phyloP scores from a whole-genome alignment of 345 rosid genomes.

The Durio zibethinus region DNA sequence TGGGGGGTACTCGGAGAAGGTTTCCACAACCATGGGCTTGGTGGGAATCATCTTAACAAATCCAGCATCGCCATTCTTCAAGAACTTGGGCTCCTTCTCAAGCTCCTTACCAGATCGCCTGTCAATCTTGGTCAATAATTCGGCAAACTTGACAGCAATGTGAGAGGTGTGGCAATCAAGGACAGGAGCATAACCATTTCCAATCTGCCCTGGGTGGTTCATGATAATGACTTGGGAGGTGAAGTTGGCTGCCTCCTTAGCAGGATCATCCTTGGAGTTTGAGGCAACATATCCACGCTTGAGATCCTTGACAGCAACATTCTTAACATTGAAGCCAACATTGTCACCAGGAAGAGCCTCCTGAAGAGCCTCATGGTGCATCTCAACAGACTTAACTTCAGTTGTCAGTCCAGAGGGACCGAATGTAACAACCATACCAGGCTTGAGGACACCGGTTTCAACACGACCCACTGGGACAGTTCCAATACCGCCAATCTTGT shows the following conservation, averaged over 20 bases:
- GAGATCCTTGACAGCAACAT: neutral
- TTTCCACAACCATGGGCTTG: constrained; percentile 90
- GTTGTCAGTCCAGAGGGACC: constrained; percentile 78
- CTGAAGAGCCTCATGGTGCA: constrained; percentile 78
- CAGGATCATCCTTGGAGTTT: too few species aligned
- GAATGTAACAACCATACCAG: constrained; percentile 75
- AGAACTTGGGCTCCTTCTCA: constrained; percentile 76
- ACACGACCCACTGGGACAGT: constrained; percentile 82
- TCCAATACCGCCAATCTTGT: constrained; percentile 88
- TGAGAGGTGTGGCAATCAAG: constrained; percentile 82
- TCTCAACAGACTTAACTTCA: constrained; percentile 89
- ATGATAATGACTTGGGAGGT: too few species aligned
- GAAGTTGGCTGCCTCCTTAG: too few species aligned
- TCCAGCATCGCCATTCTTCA: constrained; percentile 83
- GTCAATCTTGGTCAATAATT: constrained; percentile 61
- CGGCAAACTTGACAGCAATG: constrained; percentile 70
- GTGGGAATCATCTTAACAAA: constrained; percentile 75
- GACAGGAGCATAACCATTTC: constrained; percentile 42
- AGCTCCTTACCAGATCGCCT: constrained; percentile 73
- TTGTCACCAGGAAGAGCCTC: constrained; percentile 38
- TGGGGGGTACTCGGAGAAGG: constrained; percentile 71
- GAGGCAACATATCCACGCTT: neutral
- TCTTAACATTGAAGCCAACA: neutral
- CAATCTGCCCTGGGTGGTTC: too few species aligned
- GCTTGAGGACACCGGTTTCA: constrained; percentile 72